Conservation (phyloP, 352 stramenopile genomes). For the Pythium aphanidermatum region DNA sequence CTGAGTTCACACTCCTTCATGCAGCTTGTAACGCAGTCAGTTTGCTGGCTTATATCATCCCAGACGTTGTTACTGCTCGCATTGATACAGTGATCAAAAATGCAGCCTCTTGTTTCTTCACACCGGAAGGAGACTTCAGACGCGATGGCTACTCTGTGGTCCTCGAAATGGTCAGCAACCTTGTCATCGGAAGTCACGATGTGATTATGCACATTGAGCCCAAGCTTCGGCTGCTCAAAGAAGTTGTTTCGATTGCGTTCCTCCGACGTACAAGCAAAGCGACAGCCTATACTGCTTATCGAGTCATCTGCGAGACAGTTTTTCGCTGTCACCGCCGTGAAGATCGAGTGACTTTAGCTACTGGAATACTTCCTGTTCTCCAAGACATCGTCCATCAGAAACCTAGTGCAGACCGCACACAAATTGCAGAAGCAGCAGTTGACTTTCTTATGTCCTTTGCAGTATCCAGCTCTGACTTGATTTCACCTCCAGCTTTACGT, state of each 20-base stretch:
- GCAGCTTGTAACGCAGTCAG: conserved; percentile 51
- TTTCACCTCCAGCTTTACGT: conserved; percentile 27
- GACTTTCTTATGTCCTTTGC: conserved; percentile 79
- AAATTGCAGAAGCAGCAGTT: conserved; percentile 58
- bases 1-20: conserved; percentile 56
- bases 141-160: conserved; percentile 53
- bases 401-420: conserved; percentile 1
- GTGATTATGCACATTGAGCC: conserved; percentile 17
- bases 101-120: conserved; percentile 29
- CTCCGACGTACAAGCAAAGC: conserved; percentile 50
- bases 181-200: conserved; percentile 10
- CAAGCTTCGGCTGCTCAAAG: conserved; percentile 22
- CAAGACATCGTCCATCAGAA: conserved; percentile 32
- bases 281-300: conserved; percentile 55
- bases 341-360: conserved; percentile 42
- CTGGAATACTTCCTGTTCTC: conserved; percentile 44
- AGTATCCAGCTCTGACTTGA: conserved; percentile 39
- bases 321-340: conserved; percentile 27
- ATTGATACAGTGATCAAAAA: conserved; percentile 24
- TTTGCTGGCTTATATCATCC: conserved; percentile 44
- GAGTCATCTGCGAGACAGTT: conserved; percentile 59
- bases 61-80: conserved; percentile 34
- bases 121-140: conserved; percentile 55
- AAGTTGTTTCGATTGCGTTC: conserved; percentile 52
- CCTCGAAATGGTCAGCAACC: conserved; percentile 59